phyloP scores from a whole-genome alignment of 768 basidiomycete species.

The Auriscalpium orientale region DNA sequence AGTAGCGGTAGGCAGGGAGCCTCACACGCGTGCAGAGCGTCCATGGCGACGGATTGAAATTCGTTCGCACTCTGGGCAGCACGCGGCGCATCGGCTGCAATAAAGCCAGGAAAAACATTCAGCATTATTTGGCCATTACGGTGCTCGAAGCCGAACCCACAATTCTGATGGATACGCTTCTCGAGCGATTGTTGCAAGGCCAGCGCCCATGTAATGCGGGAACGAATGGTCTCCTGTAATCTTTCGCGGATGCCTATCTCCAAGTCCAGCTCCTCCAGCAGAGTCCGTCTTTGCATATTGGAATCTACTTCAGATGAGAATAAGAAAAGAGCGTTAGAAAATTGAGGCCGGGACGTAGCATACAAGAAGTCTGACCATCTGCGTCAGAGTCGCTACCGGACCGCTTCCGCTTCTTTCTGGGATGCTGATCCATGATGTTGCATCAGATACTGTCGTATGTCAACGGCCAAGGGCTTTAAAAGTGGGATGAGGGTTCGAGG shows the following conservation, averaged over 20 bases:
- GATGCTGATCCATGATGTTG: too few relatives aligned
- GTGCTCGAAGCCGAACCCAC: too few relatives aligned
- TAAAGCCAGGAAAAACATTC: not conserved
- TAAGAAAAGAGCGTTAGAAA: not conserved
- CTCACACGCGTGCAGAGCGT: conserved; percentile 36
- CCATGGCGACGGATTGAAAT: conserved; percentile 34
- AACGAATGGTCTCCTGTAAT: conserved; percentile 33
- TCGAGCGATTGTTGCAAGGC: conserved; percentile 30
- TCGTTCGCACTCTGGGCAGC: conserved; percentile 6
- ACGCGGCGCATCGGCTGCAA: too few relatives aligned
- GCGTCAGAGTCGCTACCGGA: not conserved
- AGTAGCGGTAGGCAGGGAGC: conserved; percentile 31
- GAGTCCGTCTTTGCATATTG: conserved; percentile 10
- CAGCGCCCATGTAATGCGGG: conserved; percentile 40
- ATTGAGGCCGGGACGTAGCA: not conserved
- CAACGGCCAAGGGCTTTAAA: too few relatives aligned
- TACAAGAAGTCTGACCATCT: not conserved
- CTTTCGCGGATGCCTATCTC: conserved; percentile 37
- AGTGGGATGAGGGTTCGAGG: too few relatives aligned
- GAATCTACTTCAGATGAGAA: not conserved
- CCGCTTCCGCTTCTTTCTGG: not conserved
- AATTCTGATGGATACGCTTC: conserved; percentile 1
- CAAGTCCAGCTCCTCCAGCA: conserved; percentile 35
- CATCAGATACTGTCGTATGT: too few relatives aligned
- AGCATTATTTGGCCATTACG: not conserved